Evolutionary conservation across 495 filamentous ascomycete genomes (phyloP).

Genomic region (Podospora pseudoanserina): DNA sequence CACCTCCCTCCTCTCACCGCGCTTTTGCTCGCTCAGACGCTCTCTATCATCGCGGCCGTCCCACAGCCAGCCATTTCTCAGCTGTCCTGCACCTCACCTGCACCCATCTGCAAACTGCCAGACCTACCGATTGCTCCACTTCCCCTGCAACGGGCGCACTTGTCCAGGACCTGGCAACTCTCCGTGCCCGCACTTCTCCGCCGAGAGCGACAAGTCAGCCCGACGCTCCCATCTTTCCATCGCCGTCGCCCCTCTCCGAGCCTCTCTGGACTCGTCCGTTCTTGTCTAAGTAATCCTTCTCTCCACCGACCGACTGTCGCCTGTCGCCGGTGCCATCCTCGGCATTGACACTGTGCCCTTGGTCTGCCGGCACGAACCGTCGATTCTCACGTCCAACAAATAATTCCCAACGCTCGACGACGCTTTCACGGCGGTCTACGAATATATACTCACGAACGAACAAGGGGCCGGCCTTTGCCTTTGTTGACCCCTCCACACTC

Average conservation of each 20-base stretch:
- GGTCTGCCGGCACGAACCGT: not conserved
- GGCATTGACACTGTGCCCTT: not conserved
- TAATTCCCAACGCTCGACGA: not conserved
- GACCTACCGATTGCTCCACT: not conserved
- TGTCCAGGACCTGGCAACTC: not conserved
- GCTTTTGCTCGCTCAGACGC: not conserved
- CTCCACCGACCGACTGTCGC: too few relatives aligned
- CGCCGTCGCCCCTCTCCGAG: constrained; percentile 2
- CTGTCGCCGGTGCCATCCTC: not conserved
- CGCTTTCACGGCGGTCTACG: not conserved
- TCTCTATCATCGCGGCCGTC: too few relatives aligned
- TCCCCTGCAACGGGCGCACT: not conserved
- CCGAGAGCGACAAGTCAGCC: not conserved
- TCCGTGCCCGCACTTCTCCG: not conserved
- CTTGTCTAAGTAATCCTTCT: not conserved
- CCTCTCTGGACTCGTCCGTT: constrained; percentile 8
- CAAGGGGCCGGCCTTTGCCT: not conserved
- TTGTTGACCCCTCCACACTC: not conserved
- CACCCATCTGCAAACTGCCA: not conserved
- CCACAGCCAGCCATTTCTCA: not conserved
- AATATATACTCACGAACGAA: not conserved
- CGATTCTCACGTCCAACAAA: not conserved
- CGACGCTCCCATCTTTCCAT: not conserved
- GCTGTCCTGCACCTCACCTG: not conserved
- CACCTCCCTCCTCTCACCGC: not conserved